A percentile compares a stretch with the other conserved stretches of the same genome.
Conservation (phyloP, 192 early-diverging fungal genomes). For the Umbelopsis vinacea region DNA sequence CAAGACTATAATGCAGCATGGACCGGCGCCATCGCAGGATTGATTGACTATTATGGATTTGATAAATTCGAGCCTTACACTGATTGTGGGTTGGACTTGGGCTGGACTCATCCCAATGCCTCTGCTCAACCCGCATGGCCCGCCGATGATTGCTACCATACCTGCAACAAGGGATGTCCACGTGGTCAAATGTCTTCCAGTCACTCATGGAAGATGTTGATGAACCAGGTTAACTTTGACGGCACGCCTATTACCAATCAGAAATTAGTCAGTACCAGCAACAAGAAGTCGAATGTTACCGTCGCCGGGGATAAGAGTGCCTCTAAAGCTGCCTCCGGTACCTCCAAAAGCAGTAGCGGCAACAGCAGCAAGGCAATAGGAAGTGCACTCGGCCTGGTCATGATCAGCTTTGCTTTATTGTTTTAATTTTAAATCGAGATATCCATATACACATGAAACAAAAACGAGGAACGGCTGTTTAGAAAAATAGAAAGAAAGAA, state of each 20-base stretch:
- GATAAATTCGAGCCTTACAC: conserved; percentile 41
- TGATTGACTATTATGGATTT: conserved; percentile 44
- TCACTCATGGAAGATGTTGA: conserved; percentile 37
- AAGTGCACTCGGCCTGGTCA: neutral
- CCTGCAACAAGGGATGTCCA: conserved; percentile 44
- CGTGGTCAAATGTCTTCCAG: conserved; percentile 38
- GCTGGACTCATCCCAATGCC: conserved; percentile 43
- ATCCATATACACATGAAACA: neutral
- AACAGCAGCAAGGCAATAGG: neutral
- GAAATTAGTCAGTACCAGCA: neutral
- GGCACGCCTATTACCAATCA: neutral
- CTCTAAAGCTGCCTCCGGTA: neutral
- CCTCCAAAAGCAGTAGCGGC: neutral
- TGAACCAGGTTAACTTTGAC: neutral
- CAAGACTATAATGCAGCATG: conserved; percentile 47
- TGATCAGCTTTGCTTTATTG: conserved; percentile 3
- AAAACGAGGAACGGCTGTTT: too few species aligned
- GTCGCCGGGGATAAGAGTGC: neutral
- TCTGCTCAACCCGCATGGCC: conserved; percentile 40
- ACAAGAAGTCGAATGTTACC: neutral
- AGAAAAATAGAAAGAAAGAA: too few species aligned
- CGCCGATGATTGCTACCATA: conserved; percentile 46
- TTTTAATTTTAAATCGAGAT: neutral
- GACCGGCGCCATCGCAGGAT: conserved; percentile 40
- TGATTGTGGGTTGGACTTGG: conserved; percentile 43